Base-by-base conservation (phyloP, 441 rosid genomes). In the Gossypium aridum region DNA sequence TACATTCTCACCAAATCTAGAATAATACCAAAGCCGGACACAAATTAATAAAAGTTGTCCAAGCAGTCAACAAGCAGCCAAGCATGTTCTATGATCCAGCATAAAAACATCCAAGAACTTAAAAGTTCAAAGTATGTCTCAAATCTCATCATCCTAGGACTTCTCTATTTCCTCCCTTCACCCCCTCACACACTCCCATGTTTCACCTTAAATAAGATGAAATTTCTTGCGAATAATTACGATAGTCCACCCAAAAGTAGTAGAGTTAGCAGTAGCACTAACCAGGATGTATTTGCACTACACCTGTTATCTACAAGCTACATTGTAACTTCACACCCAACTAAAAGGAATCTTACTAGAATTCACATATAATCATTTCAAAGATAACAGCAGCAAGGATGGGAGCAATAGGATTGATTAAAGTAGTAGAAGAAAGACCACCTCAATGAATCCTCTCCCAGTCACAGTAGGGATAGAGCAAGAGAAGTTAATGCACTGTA, bases 381-480 rank as follows among this genome's bases (percentile, higher is more conserved):
- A 47, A 67, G 1, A 47, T 47, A 57, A 37, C 37, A 61, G 22
- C 45, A 56, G 59, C 31, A 55, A 66, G 31, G 17, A 59, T 12
- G 20, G 31, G 4, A 61, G 22, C 17, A 70, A 71, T n/a, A 43
- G 55, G 53, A 72, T 19, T 57, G 62, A 39, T 16, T 39, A 28
- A 37, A 75, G 37, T 75, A 53, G 54, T 12, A 23, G 64, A 74
- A 75, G 37, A 75, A 75, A 77, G 16, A 51, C 72, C 65, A 94
- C 99, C 97, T 96, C 99, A 68, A 96, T 85, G 83, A 96, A 96
- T 73, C 99, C 99, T 82, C 99, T 86, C 80, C 98, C 97, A 60
- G 75, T 80, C 59, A 84, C 75, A 1, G 77, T 39, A n/a, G 98
- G 94, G 70, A 93, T 79, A 73, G 92, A 84, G 79, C 96, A 93